phyloP scores from a whole-genome alignment of 2,329 filamentous ascomycete species.

The Pseudogymnoascus sp. region DNA sequence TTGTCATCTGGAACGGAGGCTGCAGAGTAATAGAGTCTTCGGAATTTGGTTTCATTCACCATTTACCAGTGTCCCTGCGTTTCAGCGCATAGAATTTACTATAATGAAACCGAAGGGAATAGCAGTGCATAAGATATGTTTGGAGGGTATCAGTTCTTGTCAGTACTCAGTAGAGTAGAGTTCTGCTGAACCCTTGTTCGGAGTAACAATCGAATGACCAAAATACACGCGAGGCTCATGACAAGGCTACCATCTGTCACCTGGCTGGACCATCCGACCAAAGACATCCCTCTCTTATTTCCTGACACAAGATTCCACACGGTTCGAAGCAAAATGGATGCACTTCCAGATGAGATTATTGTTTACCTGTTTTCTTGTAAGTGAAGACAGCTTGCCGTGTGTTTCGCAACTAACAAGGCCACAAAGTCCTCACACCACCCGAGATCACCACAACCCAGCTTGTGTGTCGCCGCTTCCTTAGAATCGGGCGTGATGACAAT shows the following conservation, averaged over 20 bases:
- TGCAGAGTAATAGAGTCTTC: neutral
- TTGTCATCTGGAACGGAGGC: neutral
- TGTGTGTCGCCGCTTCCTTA: slow-evolving; percentile 59
- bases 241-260: neutral
- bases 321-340: slow-evolving; percentile 17
- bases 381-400: slow-evolving; percentile 3
- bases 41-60: neutral
- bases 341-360: slow-evolving; percentile 27
- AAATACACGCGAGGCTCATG: neutral
- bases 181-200: neutral
- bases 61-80: neutral
- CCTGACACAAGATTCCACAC: neutral
- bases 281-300: neutral
- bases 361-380: slow-evolving; percentile 25
- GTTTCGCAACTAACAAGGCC: neutral
- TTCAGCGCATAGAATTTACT: neutral
- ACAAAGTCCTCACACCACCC: slow-evolving; percentile 54
- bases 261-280: neutral
- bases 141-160: neutral
- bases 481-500: slow-evolving; percentile 64
- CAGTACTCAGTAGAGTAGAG: neutral
- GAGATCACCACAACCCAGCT: slow-evolving; percentile 64
- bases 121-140: too few species aligned
- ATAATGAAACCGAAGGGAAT: too few species aligned
- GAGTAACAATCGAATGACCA: neutral